Evolutionary conservation across 345 rosid genomes (phyloP).

Genomic region (Rhodamnia rubescens): DNA sequence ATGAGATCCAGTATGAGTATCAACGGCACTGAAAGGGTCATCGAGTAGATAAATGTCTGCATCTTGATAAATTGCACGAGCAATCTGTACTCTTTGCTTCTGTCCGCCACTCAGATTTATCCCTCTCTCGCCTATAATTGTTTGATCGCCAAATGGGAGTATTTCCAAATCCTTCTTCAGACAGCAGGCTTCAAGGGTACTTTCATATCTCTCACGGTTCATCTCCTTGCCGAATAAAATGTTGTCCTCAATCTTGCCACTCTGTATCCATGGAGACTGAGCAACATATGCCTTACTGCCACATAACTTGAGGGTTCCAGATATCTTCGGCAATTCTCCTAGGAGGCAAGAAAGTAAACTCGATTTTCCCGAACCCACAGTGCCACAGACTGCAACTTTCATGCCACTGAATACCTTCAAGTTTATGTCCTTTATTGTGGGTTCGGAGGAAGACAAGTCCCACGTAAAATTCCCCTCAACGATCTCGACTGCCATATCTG

Average conservation of each 20-base stretch:
- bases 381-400: constrained; percentile 74
- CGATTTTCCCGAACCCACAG: constrained; percentile 78
- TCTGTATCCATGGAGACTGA: constrained; percentile 90
- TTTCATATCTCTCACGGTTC: constrained; percentile 53
- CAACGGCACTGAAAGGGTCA: constrained; percentile 90
- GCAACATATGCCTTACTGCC: constrained; percentile 75
- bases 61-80: constrained; percentile 83
- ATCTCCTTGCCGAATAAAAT: constrained; percentile 66
- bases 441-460: constrained; percentile 31
- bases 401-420: constrained; percentile 39
- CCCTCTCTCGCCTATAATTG: constrained; percentile 78
- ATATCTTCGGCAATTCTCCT: constrained; percentile 57
- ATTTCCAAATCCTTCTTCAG: constrained; percentile 63
- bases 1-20: constrained; percentile 84
- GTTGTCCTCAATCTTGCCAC: constrained; percentile 72
- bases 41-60: constrained; percentile 77
- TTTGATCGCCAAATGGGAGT: constrained; percentile 72
- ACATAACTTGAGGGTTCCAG: constrained; percentile 46
- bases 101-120: constrained; percentile 88
- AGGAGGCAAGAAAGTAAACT: constrained; percentile 62
- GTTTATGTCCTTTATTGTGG: constrained; percentile 41
- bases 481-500: constrained; percentile 35
- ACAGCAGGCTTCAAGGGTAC: constrained; percentile 59
- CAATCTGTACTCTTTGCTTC: constrained; percentile 77
- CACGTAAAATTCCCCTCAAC: constrained; percentile 45